Percentiles rank a stretch among this genome's conserved stretches.
These are phyloP conservation scores for Acacia melanoxylon DNA, from an alignment of 306 rosid species.

Conservation along the genomic window DNA sequence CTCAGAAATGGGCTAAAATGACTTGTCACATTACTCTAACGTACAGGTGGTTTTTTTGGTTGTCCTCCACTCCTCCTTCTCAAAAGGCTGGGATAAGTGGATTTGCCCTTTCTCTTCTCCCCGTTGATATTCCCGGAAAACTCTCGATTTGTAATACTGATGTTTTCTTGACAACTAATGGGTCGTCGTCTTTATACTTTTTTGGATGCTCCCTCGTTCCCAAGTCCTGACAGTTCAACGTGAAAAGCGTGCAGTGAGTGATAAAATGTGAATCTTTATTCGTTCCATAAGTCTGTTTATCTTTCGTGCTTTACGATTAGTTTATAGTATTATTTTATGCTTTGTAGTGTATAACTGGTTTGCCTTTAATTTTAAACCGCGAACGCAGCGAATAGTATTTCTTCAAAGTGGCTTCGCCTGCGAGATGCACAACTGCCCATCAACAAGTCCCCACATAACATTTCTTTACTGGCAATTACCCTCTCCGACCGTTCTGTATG, in stretches of 20 bases:
- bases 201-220: background rate
- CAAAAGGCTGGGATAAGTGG: background rate
- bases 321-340: background rate
- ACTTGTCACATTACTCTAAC: background rate
- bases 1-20: background rate
- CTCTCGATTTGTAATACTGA: background rate
- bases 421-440: slow-evolving; percentile 11
- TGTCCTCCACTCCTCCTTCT: background rate
- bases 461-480: background rate
- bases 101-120: background rate
- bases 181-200: background rate
- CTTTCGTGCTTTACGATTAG: background rate
- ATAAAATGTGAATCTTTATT: slow-evolving; percentile 3
- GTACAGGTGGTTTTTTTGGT: background rate
- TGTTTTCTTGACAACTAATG: background rate
- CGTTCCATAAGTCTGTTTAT: background rate
- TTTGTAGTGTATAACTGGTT: background rate
- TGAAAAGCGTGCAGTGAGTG: slow-evolving; percentile 28
- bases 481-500: background rate
- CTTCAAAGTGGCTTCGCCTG: background rate
- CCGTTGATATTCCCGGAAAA: slow-evolving; percentile 8
- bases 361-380: slow-evolving; percentile 20
- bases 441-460: background rate
- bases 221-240: slow-evolving; percentile 16
- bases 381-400: slow-evolving; percentile 34